Percentiles rank a stretch among this genome's conserved stretches.
phyloP scores from a whole-genome alignment of 2,329 filamentous ascomycete species.

The Penicillium glabrum region DNA sequence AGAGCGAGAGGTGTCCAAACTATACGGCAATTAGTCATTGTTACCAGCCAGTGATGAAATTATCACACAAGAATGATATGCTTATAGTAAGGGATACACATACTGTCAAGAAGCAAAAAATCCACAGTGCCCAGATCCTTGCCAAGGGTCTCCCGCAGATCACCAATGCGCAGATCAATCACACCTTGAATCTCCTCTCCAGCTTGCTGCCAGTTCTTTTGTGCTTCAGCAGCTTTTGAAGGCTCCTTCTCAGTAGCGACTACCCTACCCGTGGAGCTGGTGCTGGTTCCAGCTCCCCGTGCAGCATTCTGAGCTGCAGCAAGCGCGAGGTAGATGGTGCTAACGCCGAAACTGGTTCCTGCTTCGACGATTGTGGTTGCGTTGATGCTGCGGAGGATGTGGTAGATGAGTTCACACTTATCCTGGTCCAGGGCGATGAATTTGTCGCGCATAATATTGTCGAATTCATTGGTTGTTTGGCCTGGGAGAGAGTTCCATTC shows the following conservation, averaged over 20 bases:
- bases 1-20: slow-evolving; percentile 59
- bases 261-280: slow-evolving; percentile 41
- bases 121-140: slow-evolving; percentile 52
- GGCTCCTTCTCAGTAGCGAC: slow-evolving; percentile 63
- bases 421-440: slow-evolving; percentile 61
- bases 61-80: too few species aligned
- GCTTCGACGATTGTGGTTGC: slow-evolving; percentile 59
- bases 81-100: slow-evolving; percentile 29
- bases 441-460: slow-evolving; percentile 53
- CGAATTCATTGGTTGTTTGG: slow-evolving; percentile 22
- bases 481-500: slow-evolving; percentile 21
- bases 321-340: slow-evolving; percentile 62
- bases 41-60: too few species aligned
- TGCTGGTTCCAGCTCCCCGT: background rate
- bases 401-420: slow-evolving; percentile 59
- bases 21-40: slow-evolving; percentile 22
- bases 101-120: slow-evolving; percentile 61
- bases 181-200: slow-evolving; percentile 50
- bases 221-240: slow-evolving; percentile 53
- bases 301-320: slow-evolving; percentile 53
- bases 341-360: slow-evolving; percentile 62
- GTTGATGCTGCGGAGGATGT: slow-evolving; percentile 49
- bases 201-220: slow-evolving; percentile 54
- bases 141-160: slow-evolving; percentile 58
- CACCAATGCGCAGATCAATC: slow-evolving; percentile 60